These are phyloP conservation scores for Planoprotostelium fungivorum DNA, from an alignment of 78 protist genomes.

Conservation along the genomic window DNA sequence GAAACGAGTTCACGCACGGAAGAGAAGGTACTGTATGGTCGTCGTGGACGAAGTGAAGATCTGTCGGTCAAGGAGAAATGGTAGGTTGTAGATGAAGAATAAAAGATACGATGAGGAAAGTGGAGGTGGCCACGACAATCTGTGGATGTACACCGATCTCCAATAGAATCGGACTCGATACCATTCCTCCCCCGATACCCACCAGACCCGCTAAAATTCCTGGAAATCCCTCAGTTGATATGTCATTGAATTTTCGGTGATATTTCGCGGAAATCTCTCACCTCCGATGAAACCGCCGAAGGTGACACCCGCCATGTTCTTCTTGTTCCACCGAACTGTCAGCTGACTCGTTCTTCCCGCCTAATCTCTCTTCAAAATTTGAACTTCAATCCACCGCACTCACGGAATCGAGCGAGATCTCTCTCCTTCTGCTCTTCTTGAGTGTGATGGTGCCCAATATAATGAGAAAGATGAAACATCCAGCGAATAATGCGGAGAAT, in stretches of 20 bases:
- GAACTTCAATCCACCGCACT: too few species aligned
- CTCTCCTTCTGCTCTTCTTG: neutral
- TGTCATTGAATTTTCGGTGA: neutral
- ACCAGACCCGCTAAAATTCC: slow-evolving; percentile 15
- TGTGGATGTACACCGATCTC: slow-evolving; percentile 14
- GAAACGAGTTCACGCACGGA: neutral
- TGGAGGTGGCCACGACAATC: neutral
- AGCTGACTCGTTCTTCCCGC: neutral
- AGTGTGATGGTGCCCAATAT: neutral
- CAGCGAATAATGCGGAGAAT: neutral
- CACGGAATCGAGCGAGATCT: neutral
- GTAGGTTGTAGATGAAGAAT: neutral
- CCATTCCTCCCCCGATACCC: slow-evolving; percentile 65
- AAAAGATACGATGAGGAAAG: neutral
- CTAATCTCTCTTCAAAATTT: neutral
- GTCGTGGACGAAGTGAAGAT: slow-evolving; percentile 46
- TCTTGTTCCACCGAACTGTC: neutral
- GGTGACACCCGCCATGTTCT: neutral
- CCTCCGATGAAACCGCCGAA: neutral
- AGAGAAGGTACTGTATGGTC: slow-evolving; percentile 18
- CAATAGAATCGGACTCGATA: slow-evolving; percentile 29
- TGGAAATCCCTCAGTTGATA: neutral
- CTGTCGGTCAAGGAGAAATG: neutral
- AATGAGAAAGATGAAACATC: neutral
- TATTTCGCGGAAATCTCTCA: neutral